These are phyloP conservation scores for Melampsora larici-populina DNA, from an alignment of 1,284 basidiomycete genomes.

Conservation along the genomic window DNA sequence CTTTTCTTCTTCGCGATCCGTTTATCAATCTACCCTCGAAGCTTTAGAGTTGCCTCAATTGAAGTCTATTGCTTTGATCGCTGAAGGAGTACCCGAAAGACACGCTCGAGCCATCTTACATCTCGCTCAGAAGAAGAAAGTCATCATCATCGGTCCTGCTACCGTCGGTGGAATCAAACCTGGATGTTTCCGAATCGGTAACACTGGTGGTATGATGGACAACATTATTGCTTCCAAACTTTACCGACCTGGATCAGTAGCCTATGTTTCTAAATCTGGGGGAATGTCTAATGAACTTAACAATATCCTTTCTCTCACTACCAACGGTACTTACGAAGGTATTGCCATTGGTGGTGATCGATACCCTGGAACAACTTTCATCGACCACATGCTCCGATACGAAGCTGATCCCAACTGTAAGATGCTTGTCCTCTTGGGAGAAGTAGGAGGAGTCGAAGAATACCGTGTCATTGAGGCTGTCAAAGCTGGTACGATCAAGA, in stretches of 20 bases:
- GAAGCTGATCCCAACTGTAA: slow-evolving; percentile 97
- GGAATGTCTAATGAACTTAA: slow-evolving; percentile 99
- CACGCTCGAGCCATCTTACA: slow-evolving; percentile 95
- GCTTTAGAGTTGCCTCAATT: slow-evolving; percentile 69
- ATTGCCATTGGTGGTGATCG: slow-evolving; percentile 99
- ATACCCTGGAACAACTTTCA: slow-evolving; percentile 97
- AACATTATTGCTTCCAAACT: slow-evolving; percentile 99
- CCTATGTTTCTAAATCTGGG: slow-evolving; percentile 98
- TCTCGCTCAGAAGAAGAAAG: slow-evolving; percentile 76
- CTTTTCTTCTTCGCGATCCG: slow-evolving; percentile 91
- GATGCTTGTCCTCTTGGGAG: slow-evolving; percentile 96
- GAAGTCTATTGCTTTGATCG: slow-evolving; percentile 87
- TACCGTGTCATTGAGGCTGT: slow-evolving; percentile 99
- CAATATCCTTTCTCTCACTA: slow-evolving; percentile 96
- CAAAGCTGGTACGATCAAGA: slow-evolving; percentile 87
- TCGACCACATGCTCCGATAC: slow-evolving; percentile 96
- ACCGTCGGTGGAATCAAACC: slow-evolving; percentile 99
- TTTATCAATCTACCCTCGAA: slow-evolving; percentile 91
- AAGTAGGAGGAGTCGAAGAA: slow-evolving; percentile 98
- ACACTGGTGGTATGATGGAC: slow-evolving; percentile 99
- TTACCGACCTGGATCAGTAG: slow-evolving; percentile 94
- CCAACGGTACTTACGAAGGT: slow-evolving; percentile 99
- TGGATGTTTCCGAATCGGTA: slow-evolving; percentile 98
- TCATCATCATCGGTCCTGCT: slow-evolving; percentile 95
- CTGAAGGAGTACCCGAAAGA: slow-evolving; percentile 96